A percentile compares a stretch with the other conserved stretches of the same genome.
These are phyloP conservation scores for Xylaria sp. DNA, from an alignment of 2,329 filamentous ascomycete species.

Conservation along the genomic window DNA sequence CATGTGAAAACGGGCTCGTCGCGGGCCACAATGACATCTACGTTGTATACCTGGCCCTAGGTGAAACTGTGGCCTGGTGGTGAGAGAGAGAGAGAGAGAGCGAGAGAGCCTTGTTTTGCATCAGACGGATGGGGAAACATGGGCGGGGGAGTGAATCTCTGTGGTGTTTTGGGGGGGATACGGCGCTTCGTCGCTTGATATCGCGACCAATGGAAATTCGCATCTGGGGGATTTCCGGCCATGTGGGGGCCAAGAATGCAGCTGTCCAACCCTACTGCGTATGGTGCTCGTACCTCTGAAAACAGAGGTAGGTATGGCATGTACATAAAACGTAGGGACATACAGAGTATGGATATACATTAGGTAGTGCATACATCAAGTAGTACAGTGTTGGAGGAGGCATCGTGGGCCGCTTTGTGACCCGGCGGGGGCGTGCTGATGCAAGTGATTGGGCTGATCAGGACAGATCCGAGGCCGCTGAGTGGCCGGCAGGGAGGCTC, in stretches of 20 bases:
- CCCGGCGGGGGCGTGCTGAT: neutral
- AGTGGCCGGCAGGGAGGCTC: slow-evolving; percentile 10
- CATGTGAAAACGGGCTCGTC: neutral
- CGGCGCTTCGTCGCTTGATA: slow-evolving; percentile 30
- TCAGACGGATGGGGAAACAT: too few species aligned
- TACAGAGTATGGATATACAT: too few species aligned
- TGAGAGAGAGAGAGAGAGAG: too few species aligned
- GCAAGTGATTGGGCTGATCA: slow-evolving; percentile 11
- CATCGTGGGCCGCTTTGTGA: neutral
- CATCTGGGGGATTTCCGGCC: neutral
- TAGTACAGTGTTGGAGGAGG: neutral
- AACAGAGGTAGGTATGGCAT: neutral
- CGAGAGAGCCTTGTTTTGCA: too few species aligned
- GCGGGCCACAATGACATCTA: neutral
- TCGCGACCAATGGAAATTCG: slow-evolving; percentile 25
- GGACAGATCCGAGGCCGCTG: slow-evolving; percentile 5
- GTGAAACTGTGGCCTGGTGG: neutral
- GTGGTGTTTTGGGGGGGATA: slow-evolving; percentile 27
- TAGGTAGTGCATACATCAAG: too few species aligned
- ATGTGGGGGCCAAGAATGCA: neutral
- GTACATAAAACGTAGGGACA: neutral
- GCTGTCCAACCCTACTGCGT: neutral
- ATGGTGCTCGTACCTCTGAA: neutral
- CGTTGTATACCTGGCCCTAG: neutral
- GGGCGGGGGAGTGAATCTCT: neutral